A percentile compares a stretch with the other conserved stretches of the same genome.
Conservation (phyloP, 1,284 basidiomycete genomes). For the Apiotrichum siamense region DNA sequence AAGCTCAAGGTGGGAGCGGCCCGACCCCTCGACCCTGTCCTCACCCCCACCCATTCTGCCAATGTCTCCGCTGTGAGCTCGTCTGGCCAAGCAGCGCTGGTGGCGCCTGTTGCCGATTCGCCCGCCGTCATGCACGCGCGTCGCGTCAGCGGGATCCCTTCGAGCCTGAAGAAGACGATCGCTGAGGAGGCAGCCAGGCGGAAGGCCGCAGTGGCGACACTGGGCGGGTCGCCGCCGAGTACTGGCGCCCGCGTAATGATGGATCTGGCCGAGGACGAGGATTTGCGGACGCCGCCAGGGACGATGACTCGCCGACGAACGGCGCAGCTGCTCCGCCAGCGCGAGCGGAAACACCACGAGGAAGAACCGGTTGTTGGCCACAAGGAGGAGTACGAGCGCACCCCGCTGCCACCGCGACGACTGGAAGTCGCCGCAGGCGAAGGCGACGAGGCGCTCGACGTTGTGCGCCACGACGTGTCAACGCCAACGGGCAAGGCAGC, state of each 20-base stretch:
- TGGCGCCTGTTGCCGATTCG: conserved; percentile 2
- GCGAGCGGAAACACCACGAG: not conserved
- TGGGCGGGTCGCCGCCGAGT: not conserved
- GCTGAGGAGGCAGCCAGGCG: not conserved
- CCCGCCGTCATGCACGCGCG: conserved; percentile 13
- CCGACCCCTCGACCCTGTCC: conserved; percentile 12
- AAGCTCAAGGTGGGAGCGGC: conserved; percentile 3
- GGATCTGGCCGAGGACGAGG: not conserved
- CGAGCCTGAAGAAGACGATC: conserved; percentile 8
- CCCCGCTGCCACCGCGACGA: too few species aligned
- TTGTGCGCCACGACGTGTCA: conserved; percentile 14
- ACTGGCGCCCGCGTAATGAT: not conserved
- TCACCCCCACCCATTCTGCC: conserved; percentile 12
- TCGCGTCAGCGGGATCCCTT: conserved; percentile 13
- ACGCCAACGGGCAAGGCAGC: conserved; percentile 12
- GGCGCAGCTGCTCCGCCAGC: not conserved
- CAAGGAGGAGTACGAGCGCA: too few species aligned
- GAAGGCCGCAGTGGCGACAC: not conserved
- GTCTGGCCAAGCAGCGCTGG: not conserved
- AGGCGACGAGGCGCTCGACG: not conserved
- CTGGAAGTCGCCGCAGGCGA: too few species aligned
- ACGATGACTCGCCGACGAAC: not conserved
- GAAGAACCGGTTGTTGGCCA: too few species aligned
- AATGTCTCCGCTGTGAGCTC: conserved; percentile 1
- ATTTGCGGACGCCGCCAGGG: not conserved